phyloP scores from a whole-genome alignment of 768 basidiomycete species.

The Cystobasidium tubakii region DNA sequence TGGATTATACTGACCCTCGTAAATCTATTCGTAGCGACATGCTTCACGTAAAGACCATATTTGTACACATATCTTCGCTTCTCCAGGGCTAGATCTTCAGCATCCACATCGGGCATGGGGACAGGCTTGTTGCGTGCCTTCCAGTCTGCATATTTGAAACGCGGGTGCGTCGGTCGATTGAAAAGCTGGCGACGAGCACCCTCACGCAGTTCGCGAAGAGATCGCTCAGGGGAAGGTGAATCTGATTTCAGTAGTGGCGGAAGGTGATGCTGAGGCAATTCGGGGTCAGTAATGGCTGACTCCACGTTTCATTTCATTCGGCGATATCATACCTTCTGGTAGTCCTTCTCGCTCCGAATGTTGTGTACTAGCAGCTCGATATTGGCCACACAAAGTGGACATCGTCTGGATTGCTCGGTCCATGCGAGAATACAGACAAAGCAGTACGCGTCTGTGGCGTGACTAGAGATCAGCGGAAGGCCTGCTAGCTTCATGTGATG shows the following conservation, averaged over 20 bases:
- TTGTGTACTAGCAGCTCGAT: slow-evolving; percentile 26
- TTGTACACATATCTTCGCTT: slow-evolving; percentile 43
- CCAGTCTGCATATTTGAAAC: slow-evolving; percentile 31
- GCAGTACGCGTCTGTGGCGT: slow-evolving; percentile 31
- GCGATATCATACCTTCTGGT: not conserved
- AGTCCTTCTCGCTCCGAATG: slow-evolving; percentile 34
- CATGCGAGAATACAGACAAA: slow-evolving; percentile 35
- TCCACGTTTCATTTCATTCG: not conserved
- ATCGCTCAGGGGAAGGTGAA: not conserved
- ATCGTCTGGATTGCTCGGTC: slow-evolving; percentile 27
- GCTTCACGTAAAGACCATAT: slow-evolving; percentile 44
- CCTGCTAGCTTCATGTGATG: not conserved
- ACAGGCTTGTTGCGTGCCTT: slow-evolving; percentile 11
- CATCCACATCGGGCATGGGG: slow-evolving; percentile 27
- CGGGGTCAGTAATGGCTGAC: not conserved
- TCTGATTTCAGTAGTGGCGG: slow-evolving; percentile 5
- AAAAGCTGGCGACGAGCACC: slow-evolving; percentile 15
- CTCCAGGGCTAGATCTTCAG: slow-evolving; percentile 39
- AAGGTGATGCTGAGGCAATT: slow-evolving; percentile 22
- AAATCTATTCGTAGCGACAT: slow-evolving; percentile 44
- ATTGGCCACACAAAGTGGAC: slow-evolving; percentile 30
- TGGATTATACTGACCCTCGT: slow-evolving; percentile 36
- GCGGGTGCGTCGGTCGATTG: slow-evolving; percentile 25
- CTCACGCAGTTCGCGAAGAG: slow-evolving; percentile 3
- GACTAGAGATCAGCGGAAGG: not conserved